Percentiles rank a stretch among this genome's conserved stretches.
Evolutionary conservation across 371 early-diverging fungal species (phyloP).

Genomic region (Mucor velutinosus): DNA sequence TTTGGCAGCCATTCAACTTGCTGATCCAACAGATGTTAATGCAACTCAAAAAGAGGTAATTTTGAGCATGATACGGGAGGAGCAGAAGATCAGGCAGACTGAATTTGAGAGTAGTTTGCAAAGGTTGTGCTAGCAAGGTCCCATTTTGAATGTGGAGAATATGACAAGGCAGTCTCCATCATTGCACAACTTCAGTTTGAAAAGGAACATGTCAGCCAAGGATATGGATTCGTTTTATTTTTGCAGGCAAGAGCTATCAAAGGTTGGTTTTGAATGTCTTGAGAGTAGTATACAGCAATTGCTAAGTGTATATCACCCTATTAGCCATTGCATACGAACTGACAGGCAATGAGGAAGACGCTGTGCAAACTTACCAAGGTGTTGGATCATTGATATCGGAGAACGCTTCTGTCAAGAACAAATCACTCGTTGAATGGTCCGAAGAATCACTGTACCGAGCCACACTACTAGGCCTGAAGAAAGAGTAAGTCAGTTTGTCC

Average conservation of each 20-base stretch:
- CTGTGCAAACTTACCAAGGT: conserved; percentile 55
- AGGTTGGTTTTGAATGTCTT: conserved; percentile 31
- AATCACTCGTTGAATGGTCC: conserved; percentile 64
- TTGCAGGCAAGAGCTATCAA: conserved; percentile 55
- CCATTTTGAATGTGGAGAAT: conserved; percentile 40
- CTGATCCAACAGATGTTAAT: conserved; percentile 2
- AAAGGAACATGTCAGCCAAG: conserved; percentile 38
- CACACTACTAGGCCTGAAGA: conserved; percentile 53
- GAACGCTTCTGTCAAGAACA: conserved; percentile 36
- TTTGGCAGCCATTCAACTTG: conserved; percentile 22
- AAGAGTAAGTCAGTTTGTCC: conserved; percentile 40
- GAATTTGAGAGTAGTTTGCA: conserved; percentile 32
- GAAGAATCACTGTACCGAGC: conserved; percentile 75
- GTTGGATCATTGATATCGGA: conserved; percentile 43
- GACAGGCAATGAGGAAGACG: conserved; percentile 43
- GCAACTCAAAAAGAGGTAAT: conserved; percentile 36
- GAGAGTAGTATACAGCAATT: no score
- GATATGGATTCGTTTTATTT: conserved; percentile 56
- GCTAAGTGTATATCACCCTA: neutral
- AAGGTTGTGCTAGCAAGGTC: conserved; percentile 46
- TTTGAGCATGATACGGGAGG: no score
- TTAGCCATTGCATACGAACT: conserved; percentile 58
- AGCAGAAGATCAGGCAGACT: neutral
- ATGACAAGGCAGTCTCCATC: conserved; percentile 32
- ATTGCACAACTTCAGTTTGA: conserved; percentile 32